Conservation (phyloP, 257 asterid genomes). For the Solanum chaucha region DNA sequence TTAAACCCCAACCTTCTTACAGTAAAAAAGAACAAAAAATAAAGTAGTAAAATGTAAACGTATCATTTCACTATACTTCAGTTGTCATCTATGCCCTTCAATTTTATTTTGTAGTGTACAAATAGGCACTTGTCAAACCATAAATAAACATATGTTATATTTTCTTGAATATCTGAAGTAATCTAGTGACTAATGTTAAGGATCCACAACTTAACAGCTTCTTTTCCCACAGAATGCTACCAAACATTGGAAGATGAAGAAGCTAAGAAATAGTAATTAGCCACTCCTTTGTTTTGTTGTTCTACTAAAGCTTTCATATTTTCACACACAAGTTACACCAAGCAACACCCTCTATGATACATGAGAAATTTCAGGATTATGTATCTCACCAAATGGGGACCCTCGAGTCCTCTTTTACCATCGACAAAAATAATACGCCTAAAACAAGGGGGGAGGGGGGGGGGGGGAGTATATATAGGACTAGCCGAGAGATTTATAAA, state of each 20-base stretch:
- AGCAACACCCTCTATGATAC: conserved; percentile 44
- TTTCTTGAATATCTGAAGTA: neutral
- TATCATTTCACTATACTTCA: no score
- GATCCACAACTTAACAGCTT: neutral
- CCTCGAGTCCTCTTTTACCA: conserved; percentile 8
- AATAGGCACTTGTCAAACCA: no score
- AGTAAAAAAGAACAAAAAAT: no score
- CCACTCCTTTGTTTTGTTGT: neutral
- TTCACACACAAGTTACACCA: conserved; percentile 24
- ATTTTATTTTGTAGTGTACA: no score
- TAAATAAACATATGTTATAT: neutral
- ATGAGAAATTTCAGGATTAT: conserved; percentile 14
- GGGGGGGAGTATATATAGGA: neutral
- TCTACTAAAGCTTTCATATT: conserved; percentile 1
- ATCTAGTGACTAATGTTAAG: neutral
- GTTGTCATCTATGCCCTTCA: no score
- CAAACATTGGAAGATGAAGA: neutral
- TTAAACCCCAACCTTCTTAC: no score
- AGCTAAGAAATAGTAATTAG: neutral
- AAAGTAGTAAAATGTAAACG: no score
- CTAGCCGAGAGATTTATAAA: conserved; percentile 12
- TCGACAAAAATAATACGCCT: conserved; percentile 29
- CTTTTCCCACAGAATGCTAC: neutral
- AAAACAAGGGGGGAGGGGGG: neutral
- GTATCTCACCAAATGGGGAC: conserved; percentile 23